Conservation (phyloP, 2,329 filamentous ascomycete genomes). For the Colletotrichum sp. region DNA sequence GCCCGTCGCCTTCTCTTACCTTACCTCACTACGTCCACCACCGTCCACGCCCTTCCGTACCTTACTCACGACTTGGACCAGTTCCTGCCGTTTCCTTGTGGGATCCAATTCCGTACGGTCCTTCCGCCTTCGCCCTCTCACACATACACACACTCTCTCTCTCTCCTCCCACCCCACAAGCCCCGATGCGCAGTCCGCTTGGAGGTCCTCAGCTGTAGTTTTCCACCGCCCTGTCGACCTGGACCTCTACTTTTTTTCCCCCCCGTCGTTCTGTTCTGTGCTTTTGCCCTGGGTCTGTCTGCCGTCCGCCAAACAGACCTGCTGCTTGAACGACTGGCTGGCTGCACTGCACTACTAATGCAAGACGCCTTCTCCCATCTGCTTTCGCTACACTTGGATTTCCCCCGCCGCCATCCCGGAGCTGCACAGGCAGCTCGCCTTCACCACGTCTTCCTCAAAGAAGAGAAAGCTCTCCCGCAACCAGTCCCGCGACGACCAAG, state of each 20-base stretch:
- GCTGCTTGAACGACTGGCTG: not conserved
- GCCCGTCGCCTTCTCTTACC: not conserved
- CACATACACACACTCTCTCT: not conserved
- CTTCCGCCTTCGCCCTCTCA: not conserved
- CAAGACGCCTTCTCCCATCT: constrained; percentile 7
- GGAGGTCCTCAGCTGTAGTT: constrained; percentile 10
- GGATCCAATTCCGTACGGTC: not conserved
- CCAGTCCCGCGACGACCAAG: constrained; percentile 47
- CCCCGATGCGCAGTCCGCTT: constrained; percentile 13
- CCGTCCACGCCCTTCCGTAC: not conserved
- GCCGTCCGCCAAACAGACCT: not conserved
- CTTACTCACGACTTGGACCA: constrained; percentile 4
- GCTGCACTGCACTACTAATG: constrained; percentile 12
- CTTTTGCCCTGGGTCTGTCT: constrained; percentile 5
- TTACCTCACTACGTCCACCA: not conserved
- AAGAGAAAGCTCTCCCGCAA: constrained; percentile 69
- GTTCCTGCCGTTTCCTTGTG: not conserved
- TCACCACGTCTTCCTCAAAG: constrained; percentile 77
- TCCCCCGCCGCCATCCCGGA: constrained; percentile 39
- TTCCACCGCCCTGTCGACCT: constrained; percentile 10
- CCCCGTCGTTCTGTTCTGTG: not conserved
- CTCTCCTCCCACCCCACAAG: constrained; percentile 14
- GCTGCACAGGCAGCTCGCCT: constrained; percentile 71
- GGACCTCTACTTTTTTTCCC: not conserved
- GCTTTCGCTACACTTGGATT: not conserved